phyloP scores from a whole-genome alignment of 495 filamentous ascomycete species.

The Choiromyces venosus region DNA sequence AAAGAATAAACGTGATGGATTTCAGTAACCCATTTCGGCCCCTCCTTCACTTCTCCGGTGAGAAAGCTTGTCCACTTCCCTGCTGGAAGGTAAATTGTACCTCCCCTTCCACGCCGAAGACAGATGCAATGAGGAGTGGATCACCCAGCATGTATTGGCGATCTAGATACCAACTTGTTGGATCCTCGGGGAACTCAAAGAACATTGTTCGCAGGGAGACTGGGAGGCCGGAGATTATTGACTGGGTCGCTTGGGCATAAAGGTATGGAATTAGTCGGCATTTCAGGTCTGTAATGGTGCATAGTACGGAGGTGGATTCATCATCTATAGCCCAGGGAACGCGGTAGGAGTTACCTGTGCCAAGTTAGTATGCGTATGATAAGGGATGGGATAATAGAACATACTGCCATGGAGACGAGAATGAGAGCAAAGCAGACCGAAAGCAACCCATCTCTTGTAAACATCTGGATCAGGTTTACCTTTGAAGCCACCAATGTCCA shows the following conservation, averaged over 20 bases:
- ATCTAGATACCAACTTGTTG: slow-evolving; percentile 59
- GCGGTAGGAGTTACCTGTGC: slow-evolving; percentile 53
- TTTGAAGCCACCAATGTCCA: slow-evolving; percentile 70
- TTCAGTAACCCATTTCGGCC: slow-evolving; percentile 51
- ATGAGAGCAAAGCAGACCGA: slow-evolving; percentile 63
- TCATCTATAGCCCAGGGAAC: slow-evolving; percentile 68
- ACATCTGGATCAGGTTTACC: slow-evolving; percentile 61
- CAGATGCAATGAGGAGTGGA: slow-evolving; percentile 55
- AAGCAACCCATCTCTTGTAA: slow-evolving; percentile 73
- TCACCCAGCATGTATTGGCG: slow-evolving; percentile 62
- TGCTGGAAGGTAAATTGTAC: slow-evolving; percentile 60
- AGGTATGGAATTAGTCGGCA: slow-evolving; percentile 61
- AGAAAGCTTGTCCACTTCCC: slow-evolving; percentile 56
- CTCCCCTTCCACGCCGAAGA: slow-evolving; percentile 55
- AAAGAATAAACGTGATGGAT: slow-evolving; percentile 48
- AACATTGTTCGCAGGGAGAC: slow-evolving; percentile 57
- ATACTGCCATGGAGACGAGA: slow-evolving; percentile 63
- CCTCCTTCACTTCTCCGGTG: slow-evolving; percentile 46
- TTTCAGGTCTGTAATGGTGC: slow-evolving; percentile 57
- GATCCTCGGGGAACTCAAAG: slow-evolving; percentile 60
- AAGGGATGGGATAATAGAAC: no score
- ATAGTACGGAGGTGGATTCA: slow-evolving; percentile 55
- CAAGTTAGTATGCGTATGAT: no score
- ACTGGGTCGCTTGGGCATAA: slow-evolving; percentile 51
- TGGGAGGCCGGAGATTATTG: slow-evolving; percentile 49